Conservation (phyloP, 169 alveolate species). For the Plasmodium fragile region DNA sequence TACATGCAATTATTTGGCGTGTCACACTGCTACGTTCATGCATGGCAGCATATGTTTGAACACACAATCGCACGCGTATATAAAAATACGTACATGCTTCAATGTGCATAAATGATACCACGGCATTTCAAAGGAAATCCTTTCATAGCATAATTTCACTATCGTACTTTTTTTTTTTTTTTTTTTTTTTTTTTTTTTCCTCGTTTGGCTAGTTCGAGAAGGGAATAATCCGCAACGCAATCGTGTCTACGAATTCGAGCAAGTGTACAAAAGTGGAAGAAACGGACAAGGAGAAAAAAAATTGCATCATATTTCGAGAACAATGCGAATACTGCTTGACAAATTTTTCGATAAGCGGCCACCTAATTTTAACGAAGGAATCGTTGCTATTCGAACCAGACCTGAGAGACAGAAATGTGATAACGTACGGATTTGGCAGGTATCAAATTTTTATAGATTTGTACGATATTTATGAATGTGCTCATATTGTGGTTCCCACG, state of each 20-base stretch:
- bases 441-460: conserved; percentile 85
- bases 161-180: conserved; percentile 1
- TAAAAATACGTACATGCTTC: not conserved
- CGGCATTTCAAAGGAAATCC: not conserved
- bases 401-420: conserved; percentile 82
- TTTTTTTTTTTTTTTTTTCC: conserved; percentile 16
- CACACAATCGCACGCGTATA: not conserved
- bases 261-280: conserved; percentile 43
- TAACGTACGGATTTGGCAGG: conserved; percentile 81
- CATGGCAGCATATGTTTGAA: not conserved
- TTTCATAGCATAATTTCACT: not conserved
- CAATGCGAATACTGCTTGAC: conserved; percentile 85
- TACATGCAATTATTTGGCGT: not conserved
- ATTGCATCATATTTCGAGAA: conserved; percentile 81
- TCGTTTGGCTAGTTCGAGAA: conserved; percentile 57
- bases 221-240: conserved; percentile 69
- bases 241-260: conserved; percentile 29
- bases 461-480: conserved; percentile 82
- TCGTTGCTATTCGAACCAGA: conserved; percentile 87
- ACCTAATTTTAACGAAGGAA: conserved; percentile 83
- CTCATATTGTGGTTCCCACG: conserved; percentile 82
- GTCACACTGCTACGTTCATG: not conserved
- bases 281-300: conserved; percentile 53
- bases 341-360: conserved; percentile 79
- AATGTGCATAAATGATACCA: not conserved